phyloP scores from a whole-genome alignment of 192 early-diverging fungal genomes.

The Jimgerdemannia flammicorona region DNA sequence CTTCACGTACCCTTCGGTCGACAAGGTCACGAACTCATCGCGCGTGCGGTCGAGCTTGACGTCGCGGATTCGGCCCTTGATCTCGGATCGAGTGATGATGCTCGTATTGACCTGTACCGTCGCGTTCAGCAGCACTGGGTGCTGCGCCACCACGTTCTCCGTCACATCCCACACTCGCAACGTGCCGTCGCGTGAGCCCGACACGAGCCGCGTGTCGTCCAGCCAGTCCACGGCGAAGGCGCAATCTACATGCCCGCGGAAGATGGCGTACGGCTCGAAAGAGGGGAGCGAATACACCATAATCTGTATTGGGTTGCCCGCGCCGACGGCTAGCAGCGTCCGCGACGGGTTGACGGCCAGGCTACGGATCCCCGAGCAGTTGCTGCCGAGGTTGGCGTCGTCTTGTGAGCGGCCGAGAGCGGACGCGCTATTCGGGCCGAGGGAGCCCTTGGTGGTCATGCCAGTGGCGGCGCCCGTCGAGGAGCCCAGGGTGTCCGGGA shows the following conservation, averaged over 20 bases:
- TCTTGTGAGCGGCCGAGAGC: neutral
- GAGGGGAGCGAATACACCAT: slow-evolving; percentile 60
- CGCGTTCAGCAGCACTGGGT: slow-evolving; percentile 12
- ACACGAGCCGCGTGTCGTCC: slow-evolving; percentile 50
- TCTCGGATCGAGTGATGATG: slow-evolving; percentile 29
- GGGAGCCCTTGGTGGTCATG: slow-evolving; percentile 1
- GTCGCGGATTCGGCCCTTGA: slow-evolving; percentile 54
- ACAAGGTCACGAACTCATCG: slow-evolving; percentile 47
- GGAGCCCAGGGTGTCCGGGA: neutral
- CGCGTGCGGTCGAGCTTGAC: slow-evolving; percentile 32
- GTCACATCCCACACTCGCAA: slow-evolving; percentile 49
- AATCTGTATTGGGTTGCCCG: slow-evolving; percentile 51
- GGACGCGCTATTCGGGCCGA: neutral
- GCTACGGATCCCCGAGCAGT: slow-evolving; percentile 54
- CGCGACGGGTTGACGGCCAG: slow-evolving; percentile 57
- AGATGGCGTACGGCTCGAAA: slow-evolving; percentile 51
- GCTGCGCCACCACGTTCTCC: slow-evolving; percentile 15
- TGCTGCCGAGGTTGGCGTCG: neutral
- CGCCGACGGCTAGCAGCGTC: slow-evolving; percentile 62
- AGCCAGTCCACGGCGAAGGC: slow-evolving; percentile 64
- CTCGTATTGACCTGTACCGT: slow-evolving; percentile 23
- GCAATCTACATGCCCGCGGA: slow-evolving; percentile 61
- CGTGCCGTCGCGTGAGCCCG: slow-evolving; percentile 57
- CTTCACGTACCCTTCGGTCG: slow-evolving; percentile 59
- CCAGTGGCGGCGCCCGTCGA: slow-evolving; percentile 3